Evolutionary conservation across 495 filamentous ascomycete species (phyloP), one percentile per base, ranked within the genome.

Genomic region (Trichoderma gamsii): DNA sequence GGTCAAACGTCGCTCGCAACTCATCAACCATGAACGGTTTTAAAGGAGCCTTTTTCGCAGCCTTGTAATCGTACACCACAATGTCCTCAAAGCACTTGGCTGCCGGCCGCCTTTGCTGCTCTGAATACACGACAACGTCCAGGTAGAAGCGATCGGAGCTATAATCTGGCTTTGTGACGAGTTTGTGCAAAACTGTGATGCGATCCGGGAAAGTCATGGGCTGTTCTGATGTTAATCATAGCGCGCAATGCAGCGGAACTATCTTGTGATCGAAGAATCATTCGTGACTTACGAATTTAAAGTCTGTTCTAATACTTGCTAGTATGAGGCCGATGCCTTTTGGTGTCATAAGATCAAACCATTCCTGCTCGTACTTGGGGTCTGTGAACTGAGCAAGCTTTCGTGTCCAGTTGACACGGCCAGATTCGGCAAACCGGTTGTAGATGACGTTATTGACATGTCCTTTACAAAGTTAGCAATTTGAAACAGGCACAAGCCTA

Each of bases 401-500:
- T 63, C 84, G 83, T 41, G 87, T 87, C 90, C 92, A 96, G 73
- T 92, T 92, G 61, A 94, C 84, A 44, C 94, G 83, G 18, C 90
- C 91, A 11, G 88, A 88, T 76, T 99, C 94, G 51, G 92, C 92
- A 76, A 92, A 97, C 69, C 90, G 85, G 69, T 87, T 86, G 73
- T 97, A 97, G 66, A 82, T 86, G 67, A 95, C 89, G 71, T 96
- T 97, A 75, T 97, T 97, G 29, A 97, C 89, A 74, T 97, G 94
- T 4, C 89, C 71, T 41, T 38, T 49, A 66, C 41, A 21, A 27
- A 12, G 29, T 66, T 51, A 52, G 44, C 21, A 63, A 32, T 23
- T 46, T 4, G 35, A 51, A 67, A 43, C 16, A 25, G 16, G 51
- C 66, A 66, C 52, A 63, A 67, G 70, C 68, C 69, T 66, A 63